Percentiles rank a stretch among this genome's conserved stretches.
These are phyloP conservation scores for Radiomyces spectabilis DNA, from an alignment of 192 early-diverging fungal species.

Conservation along the genomic window DNA sequence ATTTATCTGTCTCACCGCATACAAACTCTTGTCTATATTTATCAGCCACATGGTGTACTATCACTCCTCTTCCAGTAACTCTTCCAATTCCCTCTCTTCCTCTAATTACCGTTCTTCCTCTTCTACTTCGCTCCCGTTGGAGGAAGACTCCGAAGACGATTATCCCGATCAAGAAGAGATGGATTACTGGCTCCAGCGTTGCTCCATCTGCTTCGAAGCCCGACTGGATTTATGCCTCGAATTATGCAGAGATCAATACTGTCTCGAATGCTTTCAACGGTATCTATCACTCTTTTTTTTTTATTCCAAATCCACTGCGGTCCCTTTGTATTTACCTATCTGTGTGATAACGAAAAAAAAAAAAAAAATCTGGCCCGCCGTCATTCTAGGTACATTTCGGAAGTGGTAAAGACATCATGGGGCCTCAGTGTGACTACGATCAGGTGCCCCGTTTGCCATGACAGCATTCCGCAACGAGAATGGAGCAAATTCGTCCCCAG, in stretches of 20 bases:
- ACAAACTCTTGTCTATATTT: too few species aligned
- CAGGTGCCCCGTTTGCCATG: conserved; percentile 51
- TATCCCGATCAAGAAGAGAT: conserved; percentile 24
- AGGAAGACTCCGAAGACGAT: conserved; percentile 3
- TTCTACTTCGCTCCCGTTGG: neutral
- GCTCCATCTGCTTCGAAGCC: conserved; percentile 54
- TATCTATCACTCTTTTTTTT: too few species aligned
- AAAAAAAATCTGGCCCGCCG: neutral
- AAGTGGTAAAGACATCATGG: conserved; percentile 52
- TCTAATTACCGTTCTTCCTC: neutral
- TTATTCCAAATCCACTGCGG: too few species aligned
- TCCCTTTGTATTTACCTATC: too few species aligned
- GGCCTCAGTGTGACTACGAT: conserved; percentile 48
- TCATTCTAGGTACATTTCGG: conserved; percentile 35
- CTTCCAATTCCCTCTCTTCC: too few species aligned
- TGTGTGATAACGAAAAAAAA: conserved; percentile 1
- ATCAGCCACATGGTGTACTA: too few species aligned
- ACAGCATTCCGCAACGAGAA: conserved; percentile 37
- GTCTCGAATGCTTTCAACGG: conserved; percentile 38
- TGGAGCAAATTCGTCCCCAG: conserved; percentile 50
- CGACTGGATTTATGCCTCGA: conserved; percentile 49
- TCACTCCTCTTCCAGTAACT: too few species aligned
- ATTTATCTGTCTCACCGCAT: too few species aligned
- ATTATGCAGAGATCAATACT: conserved; percentile 48
- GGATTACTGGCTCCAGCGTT: conserved; percentile 46